phyloP scores from a whole-genome alignment of 139 green algal genomes.

The Chlamydomonas incerta region DNA sequence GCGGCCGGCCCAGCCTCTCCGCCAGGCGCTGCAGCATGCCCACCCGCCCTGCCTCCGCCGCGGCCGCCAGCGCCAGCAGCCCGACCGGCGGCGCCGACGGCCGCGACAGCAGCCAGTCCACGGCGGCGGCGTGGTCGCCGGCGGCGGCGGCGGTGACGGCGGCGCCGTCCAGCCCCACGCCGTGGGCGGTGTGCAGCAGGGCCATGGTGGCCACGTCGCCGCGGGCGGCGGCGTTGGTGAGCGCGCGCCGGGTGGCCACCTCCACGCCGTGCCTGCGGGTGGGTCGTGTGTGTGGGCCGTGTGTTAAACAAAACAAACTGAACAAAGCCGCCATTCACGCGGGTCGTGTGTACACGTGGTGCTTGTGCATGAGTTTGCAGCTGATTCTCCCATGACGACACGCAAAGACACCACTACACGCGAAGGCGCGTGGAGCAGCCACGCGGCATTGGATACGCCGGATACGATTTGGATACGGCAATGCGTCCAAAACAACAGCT shows the following conservation, averaged over 20 bases:
- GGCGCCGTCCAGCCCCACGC: not conserved
- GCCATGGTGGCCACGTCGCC: not conserved
- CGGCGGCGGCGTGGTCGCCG: not conserved
- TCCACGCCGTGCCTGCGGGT: not conserved
- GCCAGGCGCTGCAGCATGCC: slow-evolving; percentile 4
- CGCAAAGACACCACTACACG: too few relatives aligned
- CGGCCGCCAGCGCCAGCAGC: not conserved
- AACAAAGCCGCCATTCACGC: too few relatives aligned
- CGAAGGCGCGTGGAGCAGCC: too few relatives aligned
- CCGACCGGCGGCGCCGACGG: not conserved
- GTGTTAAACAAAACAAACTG: too few relatives aligned
- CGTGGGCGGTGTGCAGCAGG: not conserved
- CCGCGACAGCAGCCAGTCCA: not conserved
- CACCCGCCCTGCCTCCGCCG: not conserved
- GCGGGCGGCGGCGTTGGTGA: not conserved
- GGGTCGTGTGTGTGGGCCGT: too few relatives aligned
- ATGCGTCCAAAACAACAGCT: too few relatives aligned
- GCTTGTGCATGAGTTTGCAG: too few relatives aligned
- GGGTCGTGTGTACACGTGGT: too few relatives aligned
- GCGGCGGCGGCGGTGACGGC: not conserved
- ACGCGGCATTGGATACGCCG: too few relatives aligned
- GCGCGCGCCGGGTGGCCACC: not conserved
- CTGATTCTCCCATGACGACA: too few relatives aligned
- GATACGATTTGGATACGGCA: too few relatives aligned
- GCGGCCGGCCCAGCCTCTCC: not conserved